phyloP scores from a whole-genome alignment of 768 basidiomycete species.

The Phylloporus sp. region DNA sequence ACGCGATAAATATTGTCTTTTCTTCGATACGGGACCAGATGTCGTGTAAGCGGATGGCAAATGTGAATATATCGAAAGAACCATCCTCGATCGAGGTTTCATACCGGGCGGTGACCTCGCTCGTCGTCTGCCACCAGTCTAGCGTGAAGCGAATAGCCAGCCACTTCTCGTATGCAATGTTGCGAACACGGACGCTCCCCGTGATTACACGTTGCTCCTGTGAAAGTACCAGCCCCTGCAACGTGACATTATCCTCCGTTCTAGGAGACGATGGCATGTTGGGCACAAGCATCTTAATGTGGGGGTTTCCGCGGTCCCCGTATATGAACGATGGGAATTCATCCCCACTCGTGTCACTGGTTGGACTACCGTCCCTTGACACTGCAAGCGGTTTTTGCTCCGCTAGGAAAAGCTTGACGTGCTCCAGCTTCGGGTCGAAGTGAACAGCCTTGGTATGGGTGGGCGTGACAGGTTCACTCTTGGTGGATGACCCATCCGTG shows the following conservation, averaged over 20 bases:
- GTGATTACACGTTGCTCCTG: constrained; percentile 51
- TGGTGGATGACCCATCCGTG: constrained; percentile 44
- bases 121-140: constrained; percentile 94
- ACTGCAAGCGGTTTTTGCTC: constrained; percentile 96
- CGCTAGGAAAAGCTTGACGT: constrained; percentile 90
- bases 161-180: constrained; percentile 84
- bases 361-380: constrained; percentile 85
- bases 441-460: constrained; percentile 81
- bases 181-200: constrained; percentile 78
- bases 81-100: constrained; percentile 37
- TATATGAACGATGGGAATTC: constrained; percentile 73
- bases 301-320: constrained; percentile 37
- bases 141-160: constrained; percentile 89
- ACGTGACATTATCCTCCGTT: constrained; percentile 41
- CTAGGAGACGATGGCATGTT: constrained; percentile 58
- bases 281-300: constrained; percentile 56
- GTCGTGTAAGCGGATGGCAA: constrained; percentile 74
- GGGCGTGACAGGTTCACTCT: constrained; percentile 83
- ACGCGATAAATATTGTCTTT: constrained; percentile 75
- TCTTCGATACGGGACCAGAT: constrained; percentile 73
- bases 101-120: constrained; percentile 82
- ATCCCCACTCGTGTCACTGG: constrained; percentile 77
- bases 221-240: constrained; percentile 55
- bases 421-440: constrained; percentile 88
- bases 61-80: constrained; percentile 68